Evolutionary conservation across 2,329 filamentous ascomycete species (phyloP), one percentile per base, ranked within the genome.

Genomic region (Scedosporium dehoogii): DNA sequence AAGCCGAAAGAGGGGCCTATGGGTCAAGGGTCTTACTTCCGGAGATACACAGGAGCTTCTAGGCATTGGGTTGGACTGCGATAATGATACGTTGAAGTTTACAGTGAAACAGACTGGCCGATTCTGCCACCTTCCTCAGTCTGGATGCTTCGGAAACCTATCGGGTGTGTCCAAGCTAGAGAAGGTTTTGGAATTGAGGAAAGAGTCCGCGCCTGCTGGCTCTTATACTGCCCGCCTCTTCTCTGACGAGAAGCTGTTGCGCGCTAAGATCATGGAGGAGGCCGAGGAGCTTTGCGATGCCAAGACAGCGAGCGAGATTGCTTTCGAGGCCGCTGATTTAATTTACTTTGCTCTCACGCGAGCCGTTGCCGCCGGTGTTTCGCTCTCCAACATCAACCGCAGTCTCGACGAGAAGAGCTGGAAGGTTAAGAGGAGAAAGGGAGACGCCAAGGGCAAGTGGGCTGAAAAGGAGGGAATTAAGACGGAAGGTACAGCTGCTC

Each of bases 221-320:
- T 99, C 94, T 12, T 99, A 99, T 74, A 99, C 94, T 4, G 91
- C 92, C 18, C 83, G 93, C 41, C 79, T 99, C 1, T 99, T 97
- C 79, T 92, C 88, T 18, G 94, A 99, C 66, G 85, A 91, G 68
- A 92, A 96, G 73, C 82, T 99, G 62, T 77, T 97, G 61, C 84
- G 90, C 53, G 94, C 94, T 3, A 99, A 99, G 81, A 97, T 99
- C 62, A 96, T 97, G 86, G 94, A 99, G 75, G 94, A 99, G 74
- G 94, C 94, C 0, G 90, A 96, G 70, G 94, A 99, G 77, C 82
- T 99, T 51, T 97, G 93, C 71, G 86, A 94, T 66, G 93, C 94
- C 16, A 86, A 86, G 67, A 87, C 86, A 0, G 89, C 90, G 64
- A 82, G 92, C 65, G 90, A 97, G 14, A 84, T 96, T 65, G 91